Evolutionary conservation across 164 flowering plant species (phyloP), one percentile per base, ranked within the genome.

Genomic region (Tetrastigma voinierianum): DNA sequence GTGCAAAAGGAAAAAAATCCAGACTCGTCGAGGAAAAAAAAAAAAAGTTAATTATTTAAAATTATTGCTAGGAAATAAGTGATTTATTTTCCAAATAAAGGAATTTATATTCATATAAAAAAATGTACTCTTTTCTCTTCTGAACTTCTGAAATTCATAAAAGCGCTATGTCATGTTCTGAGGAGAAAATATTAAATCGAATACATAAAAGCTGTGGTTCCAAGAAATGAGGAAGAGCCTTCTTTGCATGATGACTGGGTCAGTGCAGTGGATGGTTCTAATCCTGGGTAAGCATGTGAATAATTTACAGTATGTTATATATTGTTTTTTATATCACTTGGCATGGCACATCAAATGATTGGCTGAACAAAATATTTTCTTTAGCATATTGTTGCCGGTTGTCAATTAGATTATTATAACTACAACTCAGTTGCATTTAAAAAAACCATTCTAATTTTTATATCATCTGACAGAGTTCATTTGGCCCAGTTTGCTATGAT

Each of bases 211-310:
- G 97, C 91, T 63, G 90, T 84, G 51, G 90, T 73, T 23, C 98
- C 98, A 43, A 76, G 88, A 17, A 90, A 82, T 62, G 81, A 90
- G 71, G 94, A 89, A 71, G 93, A 87, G 21, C 91, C 97, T 60
- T 87, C 84, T 55, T 58, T 82, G 61, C 99, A 96, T 79, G 97
- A 87, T 72, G 99, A 96, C 59, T 93, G 98, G 98, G 95, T 96
- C 51, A 89, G 96, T 82, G 98, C 97, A n/a, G 82, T 93, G 72
- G 88, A 81, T 83, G 96, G 95, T 62, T 87, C 93, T 71, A 67
- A 70, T 83, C 79, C 96, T 63, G 68, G 90, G 98, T 92, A 84
- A 70, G 82, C 24, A 43, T 65, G 16, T 63, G 43, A 49, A 56
- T 51, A 52, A 24, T 13, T 57, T 18, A 12, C 40, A 10, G 6